Conservation (phyloP, 176 grass and related monocot genomes). For the Miscanthus lutarioriparius region DNA sequence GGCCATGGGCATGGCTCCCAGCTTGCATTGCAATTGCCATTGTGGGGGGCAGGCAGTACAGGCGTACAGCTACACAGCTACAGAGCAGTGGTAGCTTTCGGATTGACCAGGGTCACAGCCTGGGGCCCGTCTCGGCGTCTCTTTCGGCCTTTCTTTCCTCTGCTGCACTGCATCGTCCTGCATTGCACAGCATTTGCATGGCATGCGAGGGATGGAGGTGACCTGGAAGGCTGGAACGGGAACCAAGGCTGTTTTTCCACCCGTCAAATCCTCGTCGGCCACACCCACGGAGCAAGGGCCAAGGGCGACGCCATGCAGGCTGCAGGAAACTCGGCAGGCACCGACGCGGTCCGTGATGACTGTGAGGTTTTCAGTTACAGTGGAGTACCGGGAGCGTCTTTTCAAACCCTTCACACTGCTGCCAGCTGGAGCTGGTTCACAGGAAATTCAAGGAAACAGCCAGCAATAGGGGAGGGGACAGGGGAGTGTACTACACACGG, state of each 20-base stretch:
- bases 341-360: neutral
- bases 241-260: conserved; percentile 16
- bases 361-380: neutral
- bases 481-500: neutral
- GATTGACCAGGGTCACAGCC: conserved; percentile 41
- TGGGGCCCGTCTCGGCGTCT: neutral
- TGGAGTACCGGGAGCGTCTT: neutral
- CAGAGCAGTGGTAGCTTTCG: neutral
- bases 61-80: neutral
- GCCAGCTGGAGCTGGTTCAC: neutral
- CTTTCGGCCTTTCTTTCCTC: neutral
- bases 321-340: neutral
- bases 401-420: conserved; percentile 19
- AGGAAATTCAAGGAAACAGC: neutral
- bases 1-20: too few relatives aligned
- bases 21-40: neutral
- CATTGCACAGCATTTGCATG: conserved; percentile 11
- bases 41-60: conserved; percentile 4
- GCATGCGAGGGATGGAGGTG: neutral
- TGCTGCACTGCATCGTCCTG: neutral
- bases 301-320: neutral
- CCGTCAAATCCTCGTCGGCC: conserved; percentile 21
- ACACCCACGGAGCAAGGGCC: neutral
- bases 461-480: neutral
- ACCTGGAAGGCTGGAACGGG: neutral